phyloP scores from a whole-genome alignment of 208 protist genomes.

The Trypanosomatidae sp. region DNA sequence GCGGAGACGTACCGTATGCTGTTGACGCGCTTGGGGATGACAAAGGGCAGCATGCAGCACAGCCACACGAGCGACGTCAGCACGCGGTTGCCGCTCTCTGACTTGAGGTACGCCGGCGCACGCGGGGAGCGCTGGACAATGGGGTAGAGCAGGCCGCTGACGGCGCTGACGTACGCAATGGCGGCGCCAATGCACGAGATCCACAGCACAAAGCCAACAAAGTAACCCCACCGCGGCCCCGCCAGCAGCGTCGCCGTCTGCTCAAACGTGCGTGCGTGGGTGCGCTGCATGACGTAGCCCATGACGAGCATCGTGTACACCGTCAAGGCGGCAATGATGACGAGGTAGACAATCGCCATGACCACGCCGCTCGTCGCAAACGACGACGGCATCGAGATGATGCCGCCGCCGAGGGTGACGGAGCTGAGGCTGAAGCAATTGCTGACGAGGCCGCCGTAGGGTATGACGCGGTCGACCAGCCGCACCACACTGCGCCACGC shows the following conservation, averaged over 20 bases:
- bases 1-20: slow-evolving; percentile 64
- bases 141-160: slow-evolving; percentile 32
- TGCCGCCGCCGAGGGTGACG: slow-evolving; percentile 50
- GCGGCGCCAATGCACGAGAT: slow-evolving; percentile 53
- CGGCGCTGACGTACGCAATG: slow-evolving; percentile 63
- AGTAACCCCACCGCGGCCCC: slow-evolving; percentile 34
- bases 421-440: slow-evolving; percentile 44
- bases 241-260: slow-evolving; percentile 26
- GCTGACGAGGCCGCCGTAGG: slow-evolving; percentile 43
- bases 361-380: slow-evolving; percentile 30
- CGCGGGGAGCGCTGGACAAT: slow-evolving; percentile 16
- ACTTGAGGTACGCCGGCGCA: slow-evolving; percentile 26
- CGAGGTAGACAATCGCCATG: slow-evolving; percentile 45
- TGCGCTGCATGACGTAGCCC: slow-evolving; percentile 14
- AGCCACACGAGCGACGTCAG: slow-evolving; percentile 32
- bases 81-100: slow-evolving; percentile 14
- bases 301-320: slow-evolving; percentile 23
- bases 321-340: slow-evolving; percentile 36
- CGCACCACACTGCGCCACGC: neutral
- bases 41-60: slow-evolving; percentile 40
- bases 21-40: slow-evolving; percentile 32
- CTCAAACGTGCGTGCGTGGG: slow-evolving; percentile 21
- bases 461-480: slow-evolving; percentile 6
- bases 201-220: slow-evolving; percentile 47
- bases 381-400: slow-evolving; percentile 44